Evolutionary conservation across 805 yeast genomes (phyloP), one percentile per base, ranked within the genome.

Genomic region (Blastobotrys chiropterorum): DNA sequence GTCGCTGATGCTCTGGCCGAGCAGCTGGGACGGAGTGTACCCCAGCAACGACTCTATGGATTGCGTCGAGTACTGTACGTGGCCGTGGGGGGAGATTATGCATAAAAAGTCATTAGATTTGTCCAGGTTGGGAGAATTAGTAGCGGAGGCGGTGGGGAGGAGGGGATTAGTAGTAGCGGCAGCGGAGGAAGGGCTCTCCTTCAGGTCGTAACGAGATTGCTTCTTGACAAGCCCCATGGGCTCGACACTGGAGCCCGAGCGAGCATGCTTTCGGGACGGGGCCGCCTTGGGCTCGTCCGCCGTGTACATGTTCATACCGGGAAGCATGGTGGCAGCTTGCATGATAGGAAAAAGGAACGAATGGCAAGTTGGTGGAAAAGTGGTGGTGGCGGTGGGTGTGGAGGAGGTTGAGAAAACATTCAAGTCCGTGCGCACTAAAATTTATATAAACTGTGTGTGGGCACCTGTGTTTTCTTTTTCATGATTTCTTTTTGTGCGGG

Each of bases 21-120:
- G 47, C 40, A 56, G 38, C 22, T 38, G 45, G 15, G 48, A 13
- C 5, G 55, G 50, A 13, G 41, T 47, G 52, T 31, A 20, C 15
- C 57, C 55, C 42, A 57, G 44, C 38, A 46, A 38, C 34, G 16
- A 1, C 26, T 42, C 38, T 26, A 51, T 49, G 16, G 59, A 7
- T 7, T 53, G 58, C n/a, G 56, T 53, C n/a, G 51, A 31, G 44
- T 46, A 56, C 20, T 51, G 43, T 19, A 59, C 45, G 22, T 44
- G 26, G 14, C 62, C 62, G 26, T 38, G n/a, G n/a, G 53, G 40
- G 26, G 59, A 53, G 16, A 59, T 38, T 39, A 54, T 47, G 47
- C 54, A 51, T 13, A 55, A 45, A 46, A 51, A 42, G 26, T 47
- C 48, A 17, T 21, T 22, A 40, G 43, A 40, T 13, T 40, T 17